Conservation (phyloP, 2,329 filamentous ascomycete species). For the Nemania sp. region DNA sequence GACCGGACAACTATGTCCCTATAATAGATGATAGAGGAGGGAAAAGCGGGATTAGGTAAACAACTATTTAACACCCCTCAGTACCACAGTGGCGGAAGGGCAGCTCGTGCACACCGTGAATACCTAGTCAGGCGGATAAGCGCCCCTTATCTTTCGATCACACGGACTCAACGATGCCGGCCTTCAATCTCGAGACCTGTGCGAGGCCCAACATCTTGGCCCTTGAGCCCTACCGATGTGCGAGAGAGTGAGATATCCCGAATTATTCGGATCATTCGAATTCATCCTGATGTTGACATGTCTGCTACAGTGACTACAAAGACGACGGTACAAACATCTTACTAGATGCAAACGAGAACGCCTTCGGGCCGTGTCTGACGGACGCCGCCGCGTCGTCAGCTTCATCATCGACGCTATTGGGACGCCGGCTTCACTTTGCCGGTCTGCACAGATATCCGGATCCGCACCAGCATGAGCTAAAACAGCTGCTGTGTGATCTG, state of each 20-base stretch:
- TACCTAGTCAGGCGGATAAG: neutral
- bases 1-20: neutral
- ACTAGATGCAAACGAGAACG: constrained; percentile 97
- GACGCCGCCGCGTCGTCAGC: constrained; percentile 54
- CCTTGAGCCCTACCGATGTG: constrained; percentile 79
- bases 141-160: neutral
- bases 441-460: constrained; percentile 94
- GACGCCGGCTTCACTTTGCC: constrained; percentile 71
- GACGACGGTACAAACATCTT: constrained; percentile 95
- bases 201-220: constrained; percentile 77
- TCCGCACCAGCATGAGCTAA: constrained; percentile 87
- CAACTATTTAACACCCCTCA: neutral
- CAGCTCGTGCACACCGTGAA: neutral
- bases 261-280: constrained; percentile 7
- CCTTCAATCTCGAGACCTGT: constrained; percentile 75
- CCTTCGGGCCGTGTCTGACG: constrained; percentile 80
- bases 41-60: neutral
- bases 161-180: constrained; percentile 50
- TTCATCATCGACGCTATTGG: no score
- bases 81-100: neutral
- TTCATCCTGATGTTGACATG: constrained; percentile 38
- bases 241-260: constrained; percentile 68
- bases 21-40: no score
- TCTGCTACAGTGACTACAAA: constrained; percentile 82
- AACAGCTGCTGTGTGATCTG: constrained; percentile 82